These are phyloP conservation scores for Populus hybrid DNA, from an alignment of 441 rosid species.

Conservation along the genomic window DNA sequence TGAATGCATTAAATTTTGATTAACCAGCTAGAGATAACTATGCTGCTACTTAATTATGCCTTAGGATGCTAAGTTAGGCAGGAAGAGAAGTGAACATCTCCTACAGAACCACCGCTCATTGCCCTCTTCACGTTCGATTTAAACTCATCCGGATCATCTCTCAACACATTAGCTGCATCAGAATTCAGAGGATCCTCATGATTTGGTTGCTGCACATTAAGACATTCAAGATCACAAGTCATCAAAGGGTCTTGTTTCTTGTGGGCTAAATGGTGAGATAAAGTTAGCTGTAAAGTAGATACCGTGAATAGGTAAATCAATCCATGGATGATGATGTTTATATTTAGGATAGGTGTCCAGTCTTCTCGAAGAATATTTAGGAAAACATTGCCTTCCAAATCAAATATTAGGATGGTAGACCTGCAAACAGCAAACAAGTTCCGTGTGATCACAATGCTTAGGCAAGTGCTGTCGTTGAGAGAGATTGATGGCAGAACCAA, in stretches of 20 bases:
- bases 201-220: constrained; percentile 52
- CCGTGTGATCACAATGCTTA: background rate
- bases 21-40: background rate
- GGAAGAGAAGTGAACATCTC: background rate
- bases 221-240: background rate
- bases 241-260: background rate
- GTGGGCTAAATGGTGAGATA: background rate
- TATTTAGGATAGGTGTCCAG: constrained; percentile 76
- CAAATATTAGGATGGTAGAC: constrained; percentile 73
- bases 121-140: background rate
- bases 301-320: constrained; percentile 71
- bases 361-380: constrained; percentile 68
- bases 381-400: constrained; percentile 80
- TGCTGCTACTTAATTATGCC: background rate
- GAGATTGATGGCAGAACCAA: background rate
- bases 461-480: background rate
- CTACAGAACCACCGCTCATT: background rate
- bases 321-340: constrained; percentile 67
- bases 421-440: constrained; percentile 26
- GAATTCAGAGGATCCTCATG: constrained; percentile 68
- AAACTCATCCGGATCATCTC: constrained; percentile 28
- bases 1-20: background rate
- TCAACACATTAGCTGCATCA: constrained; percentile 63
- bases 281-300: constrained; percentile 3
- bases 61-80: background rate